Conservation (phyloP, 805 yeast genomes). For the Myxozyma udenii region DNA sequence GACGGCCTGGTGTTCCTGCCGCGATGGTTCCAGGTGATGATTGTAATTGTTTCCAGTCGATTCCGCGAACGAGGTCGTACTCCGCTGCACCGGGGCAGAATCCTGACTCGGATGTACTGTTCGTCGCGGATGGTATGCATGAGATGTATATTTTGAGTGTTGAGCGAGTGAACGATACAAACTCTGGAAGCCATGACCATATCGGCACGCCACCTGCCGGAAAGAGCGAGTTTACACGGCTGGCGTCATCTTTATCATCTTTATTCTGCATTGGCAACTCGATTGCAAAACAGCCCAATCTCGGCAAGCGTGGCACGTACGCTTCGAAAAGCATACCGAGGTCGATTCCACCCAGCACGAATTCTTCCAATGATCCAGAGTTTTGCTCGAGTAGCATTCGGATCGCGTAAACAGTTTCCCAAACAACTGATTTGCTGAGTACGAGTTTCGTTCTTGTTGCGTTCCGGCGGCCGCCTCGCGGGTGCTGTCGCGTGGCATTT, state of each 20-base stretch:
- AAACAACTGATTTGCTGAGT: constrained; percentile 20
- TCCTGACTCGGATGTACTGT: background rate
- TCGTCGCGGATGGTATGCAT: background rate
- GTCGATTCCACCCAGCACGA: constrained; percentile 19
- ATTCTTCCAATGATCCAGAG: constrained; percentile 20
- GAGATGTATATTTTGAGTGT: constrained; percentile 14
- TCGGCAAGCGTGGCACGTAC: constrained; percentile 21
- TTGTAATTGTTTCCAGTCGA: constrained; percentile 22
- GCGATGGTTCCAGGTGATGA: background rate
- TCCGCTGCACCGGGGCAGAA: background rate
- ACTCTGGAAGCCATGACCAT: constrained; percentile 24
- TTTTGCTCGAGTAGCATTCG: constrained; percentile 29
- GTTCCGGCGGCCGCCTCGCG: background rate
- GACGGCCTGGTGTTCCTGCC: constrained; percentile 5
- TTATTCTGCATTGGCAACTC: constrained; percentile 4
- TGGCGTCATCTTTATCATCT: background rate
- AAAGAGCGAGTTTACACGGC: background rate
- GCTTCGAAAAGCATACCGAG: constrained; percentile 25
- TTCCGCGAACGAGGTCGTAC: constrained; percentile 8
- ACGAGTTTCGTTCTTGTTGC: no score
- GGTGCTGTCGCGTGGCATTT: background rate
- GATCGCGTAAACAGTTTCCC: constrained; percentile 27
- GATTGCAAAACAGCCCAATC: constrained; percentile 12
- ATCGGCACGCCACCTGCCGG: background rate
- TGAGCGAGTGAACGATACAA: constrained; percentile 8